Conservation (phyloP, 2,329 filamentous ascomycete genomes). For the Arachnopeziza araneosa region DNA sequence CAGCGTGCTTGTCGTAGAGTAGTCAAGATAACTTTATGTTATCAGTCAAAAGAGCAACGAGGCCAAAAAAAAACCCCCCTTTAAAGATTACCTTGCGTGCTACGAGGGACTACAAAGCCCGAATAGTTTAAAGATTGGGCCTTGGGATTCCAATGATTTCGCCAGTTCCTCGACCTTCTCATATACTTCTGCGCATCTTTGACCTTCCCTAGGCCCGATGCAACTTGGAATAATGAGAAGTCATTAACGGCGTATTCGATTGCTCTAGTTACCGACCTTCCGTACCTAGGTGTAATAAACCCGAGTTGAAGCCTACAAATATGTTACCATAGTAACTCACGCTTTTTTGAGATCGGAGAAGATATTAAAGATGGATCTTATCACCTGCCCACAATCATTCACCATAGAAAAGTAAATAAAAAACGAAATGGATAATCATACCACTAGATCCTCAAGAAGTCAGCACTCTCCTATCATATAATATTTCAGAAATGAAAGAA, state of each 20-base stretch:
- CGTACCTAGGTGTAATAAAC: slow-evolving; percentile 59
- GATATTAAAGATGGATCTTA: no score
- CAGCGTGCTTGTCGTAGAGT: no score
- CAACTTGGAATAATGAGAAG: slow-evolving; percentile 61
- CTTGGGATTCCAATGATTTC: slow-evolving; percentile 62
- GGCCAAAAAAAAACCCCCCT: no score
- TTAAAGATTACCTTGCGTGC: slow-evolving; percentile 34
- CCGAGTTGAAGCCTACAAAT: slow-evolving; percentile 46
- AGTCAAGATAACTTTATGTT: no score
- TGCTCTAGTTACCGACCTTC: slow-evolving; percentile 57
- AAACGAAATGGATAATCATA: no score
- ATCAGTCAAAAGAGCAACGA: not conserved
- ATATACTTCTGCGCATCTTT: slow-evolving; percentile 56
- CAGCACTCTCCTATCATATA: no score
- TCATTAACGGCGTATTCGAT: slow-evolving; percentile 67
- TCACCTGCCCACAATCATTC: no score
- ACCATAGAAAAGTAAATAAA: no score
- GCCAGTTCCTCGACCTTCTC: slow-evolving; percentile 61
- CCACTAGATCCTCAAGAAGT: no score
- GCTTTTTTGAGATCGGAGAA: no score
- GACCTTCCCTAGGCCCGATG: slow-evolving; percentile 51
- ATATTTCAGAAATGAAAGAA: no score
- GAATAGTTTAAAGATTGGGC: slow-evolving; percentile 52
- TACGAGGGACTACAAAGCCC: slow-evolving; percentile 61
- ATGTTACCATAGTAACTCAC: not conserved